These are phyloP conservation scores for Rhododendron ovatum DNA, from an alignment of 148 eudicot species.

Conservation along the genomic window DNA sequence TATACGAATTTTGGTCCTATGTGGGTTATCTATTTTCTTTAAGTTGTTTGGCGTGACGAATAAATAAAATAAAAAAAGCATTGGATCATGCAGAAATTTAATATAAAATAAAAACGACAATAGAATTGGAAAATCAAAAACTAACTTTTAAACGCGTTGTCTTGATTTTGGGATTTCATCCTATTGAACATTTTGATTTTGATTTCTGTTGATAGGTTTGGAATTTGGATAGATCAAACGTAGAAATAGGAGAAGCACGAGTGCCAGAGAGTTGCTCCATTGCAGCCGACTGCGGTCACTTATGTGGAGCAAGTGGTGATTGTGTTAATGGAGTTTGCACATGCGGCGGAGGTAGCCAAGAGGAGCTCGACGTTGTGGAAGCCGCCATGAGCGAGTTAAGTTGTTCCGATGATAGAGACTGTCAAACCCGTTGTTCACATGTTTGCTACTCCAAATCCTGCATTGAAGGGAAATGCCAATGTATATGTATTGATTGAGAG, in stretches of 20 bases:
- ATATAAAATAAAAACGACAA: no score
- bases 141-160: no score
- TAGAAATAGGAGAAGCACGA: background rate
- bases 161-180: no score
- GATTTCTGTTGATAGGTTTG: background rate
- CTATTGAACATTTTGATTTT: no score
- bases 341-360: background rate
- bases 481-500: background rate
- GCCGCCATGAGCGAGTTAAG: background rate
- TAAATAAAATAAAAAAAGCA: no score
- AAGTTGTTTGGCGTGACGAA: no score
- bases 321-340: background rate
- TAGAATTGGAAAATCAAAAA: no score
- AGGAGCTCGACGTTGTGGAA: background rate
- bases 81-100: no score
- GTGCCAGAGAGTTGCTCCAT: background rate
- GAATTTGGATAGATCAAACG: background rate
- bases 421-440: background rate
- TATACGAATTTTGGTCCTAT: no score
- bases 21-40: no score
- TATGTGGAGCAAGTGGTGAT: background rate
- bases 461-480: background rate
- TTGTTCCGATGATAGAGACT: background rate
- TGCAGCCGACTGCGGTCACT: background rate
- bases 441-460: background rate